These are phyloP conservation scores for Monosporozyma unispora DNA, from an alignment of 805 yeast species.

Conservation along the genomic window DNA sequence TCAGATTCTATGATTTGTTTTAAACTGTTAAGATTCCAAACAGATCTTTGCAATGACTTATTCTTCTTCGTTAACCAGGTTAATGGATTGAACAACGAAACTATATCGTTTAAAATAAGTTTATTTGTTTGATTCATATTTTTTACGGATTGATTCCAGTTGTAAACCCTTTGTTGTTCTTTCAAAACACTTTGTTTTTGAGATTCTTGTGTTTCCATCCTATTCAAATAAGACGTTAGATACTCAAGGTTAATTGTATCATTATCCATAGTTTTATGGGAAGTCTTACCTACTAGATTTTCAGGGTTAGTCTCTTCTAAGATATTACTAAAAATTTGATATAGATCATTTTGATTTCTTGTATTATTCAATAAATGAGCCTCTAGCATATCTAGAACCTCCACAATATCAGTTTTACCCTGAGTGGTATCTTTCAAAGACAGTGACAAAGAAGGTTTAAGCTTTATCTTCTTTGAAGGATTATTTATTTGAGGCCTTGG, in stretches of 20 bases:
- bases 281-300: constrained; percentile 10
- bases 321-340: constrained; percentile 7
- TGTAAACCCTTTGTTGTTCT: constrained; percentile 15
- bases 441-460: not conserved
- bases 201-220: constrained; percentile 14
- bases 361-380: not conserved
- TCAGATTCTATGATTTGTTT: not conserved
- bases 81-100: not conserved
- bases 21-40: not conserved
- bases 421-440: not conserved
- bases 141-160: constrained; percentile 16
- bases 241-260: not conserved
- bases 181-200: constrained; percentile 15
- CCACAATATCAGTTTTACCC: not conserved
- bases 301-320: constrained; percentile 4
- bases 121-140: not conserved
- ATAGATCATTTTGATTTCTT: constrained; percentile 5
- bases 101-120: not conserved
- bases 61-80: not conserved
- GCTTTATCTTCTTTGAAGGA: too few species aligned
- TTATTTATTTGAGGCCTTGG: too few species aligned
- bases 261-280: constrained; percentile 5
- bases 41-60: not conserved
- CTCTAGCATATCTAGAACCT: constrained; percentile 3
- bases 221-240: constrained; percentile 10